These are phyloP conservation scores for Fraxinus ornus DNA, from an alignment of 305 asterid genomes.

Conservation along the genomic window DNA sequence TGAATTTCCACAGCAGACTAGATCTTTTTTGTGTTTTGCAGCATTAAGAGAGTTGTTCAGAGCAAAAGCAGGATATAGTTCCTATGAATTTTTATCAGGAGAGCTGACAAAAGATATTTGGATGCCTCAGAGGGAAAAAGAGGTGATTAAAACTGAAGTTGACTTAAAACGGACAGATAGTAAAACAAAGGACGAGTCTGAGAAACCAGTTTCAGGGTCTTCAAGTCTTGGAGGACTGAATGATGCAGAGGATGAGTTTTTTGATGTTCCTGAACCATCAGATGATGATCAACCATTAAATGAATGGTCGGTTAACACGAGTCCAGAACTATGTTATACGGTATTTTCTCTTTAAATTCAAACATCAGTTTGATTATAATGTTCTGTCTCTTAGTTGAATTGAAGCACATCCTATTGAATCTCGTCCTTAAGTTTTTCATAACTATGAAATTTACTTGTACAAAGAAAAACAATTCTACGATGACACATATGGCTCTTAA, in stretches of 20 bases:
- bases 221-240: slow-evolving; percentile 38
- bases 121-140: slow-evolving; percentile 26
- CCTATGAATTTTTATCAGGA: slow-evolving; percentile 24
- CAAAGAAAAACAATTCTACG: background rate
- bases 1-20: background rate
- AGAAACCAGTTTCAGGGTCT: slow-evolving; percentile 20
- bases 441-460: background rate
- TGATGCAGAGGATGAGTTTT: slow-evolving; percentile 48
- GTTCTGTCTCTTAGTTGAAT: background rate
- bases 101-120: slow-evolving; percentile 31
- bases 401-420: background rate
- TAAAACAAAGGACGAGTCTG: slow-evolving; percentile 18
- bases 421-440: background rate
- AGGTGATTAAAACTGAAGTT: slow-evolving; percentile 32
- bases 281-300: slow-evolving; percentile 32
- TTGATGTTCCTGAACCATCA: slow-evolving; percentile 42
- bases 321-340: slow-evolving; percentile 30
- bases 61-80: slow-evolving; percentile 34
- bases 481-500: background rate
- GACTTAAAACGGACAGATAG: slow-evolving; percentile 14
- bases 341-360: slow-evolving; percentile 17
- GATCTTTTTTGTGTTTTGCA: slow-evolving; percentile 20
- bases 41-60: slow-evolving; percentile 48
- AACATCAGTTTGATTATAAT: background rate
- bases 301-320: slow-evolving; percentile 28